Percentiles rank a stretch among this genome's conserved stretches.
Evolutionary conservation across 2,329 filamentous ascomycete genomes (phyloP).

Genomic region (Colletotrichum camelliae): DNA sequence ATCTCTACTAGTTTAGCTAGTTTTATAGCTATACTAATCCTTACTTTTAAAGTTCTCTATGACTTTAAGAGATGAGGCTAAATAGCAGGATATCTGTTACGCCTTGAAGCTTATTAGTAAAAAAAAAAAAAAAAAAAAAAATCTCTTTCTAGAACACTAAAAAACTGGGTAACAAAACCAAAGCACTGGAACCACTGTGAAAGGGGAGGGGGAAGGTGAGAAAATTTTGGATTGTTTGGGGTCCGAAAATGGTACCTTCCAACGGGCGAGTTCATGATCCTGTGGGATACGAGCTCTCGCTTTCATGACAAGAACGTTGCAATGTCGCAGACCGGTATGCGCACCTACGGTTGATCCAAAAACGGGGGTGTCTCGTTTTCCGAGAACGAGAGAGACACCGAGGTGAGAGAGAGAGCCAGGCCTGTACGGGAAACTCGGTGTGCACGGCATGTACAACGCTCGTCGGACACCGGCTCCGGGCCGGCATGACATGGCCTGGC

Average conservation of each 20-base stretch:
- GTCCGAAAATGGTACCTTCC: not conserved
- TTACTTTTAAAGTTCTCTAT: too few relatives aligned
- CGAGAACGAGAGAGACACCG: not conserved
- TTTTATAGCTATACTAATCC: too few relatives aligned
- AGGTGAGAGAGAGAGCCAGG: not conserved
- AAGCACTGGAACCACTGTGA: not conserved
- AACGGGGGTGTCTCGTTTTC: not conserved
- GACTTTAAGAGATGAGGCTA: too few relatives aligned
- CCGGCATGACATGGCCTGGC: not conserved
- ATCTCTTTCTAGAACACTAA: too few relatives aligned
- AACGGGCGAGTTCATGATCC: not conserved
- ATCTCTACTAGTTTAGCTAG: too few relatives aligned
- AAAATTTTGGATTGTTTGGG: not conserved
- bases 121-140: too few relatives aligned
- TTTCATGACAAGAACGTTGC: not conserved
- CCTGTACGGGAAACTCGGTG: not conserved
- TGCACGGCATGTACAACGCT: slow-evolving; percentile 11
- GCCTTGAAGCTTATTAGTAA: too few relatives aligned
- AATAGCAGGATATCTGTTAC: too few relatives aligned
- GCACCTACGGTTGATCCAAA: not conserved
- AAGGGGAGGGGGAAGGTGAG: not conserved
- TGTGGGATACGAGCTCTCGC: not conserved
- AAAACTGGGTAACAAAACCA: too few relatives aligned
- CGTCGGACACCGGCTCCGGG: not conserved
- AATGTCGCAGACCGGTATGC: not conserved